These are phyloP conservation scores for Tylopilus vinaceipallidus DNA, from an alignment of 768 basidiomycete genomes.

Conservation along the genomic window DNA sequence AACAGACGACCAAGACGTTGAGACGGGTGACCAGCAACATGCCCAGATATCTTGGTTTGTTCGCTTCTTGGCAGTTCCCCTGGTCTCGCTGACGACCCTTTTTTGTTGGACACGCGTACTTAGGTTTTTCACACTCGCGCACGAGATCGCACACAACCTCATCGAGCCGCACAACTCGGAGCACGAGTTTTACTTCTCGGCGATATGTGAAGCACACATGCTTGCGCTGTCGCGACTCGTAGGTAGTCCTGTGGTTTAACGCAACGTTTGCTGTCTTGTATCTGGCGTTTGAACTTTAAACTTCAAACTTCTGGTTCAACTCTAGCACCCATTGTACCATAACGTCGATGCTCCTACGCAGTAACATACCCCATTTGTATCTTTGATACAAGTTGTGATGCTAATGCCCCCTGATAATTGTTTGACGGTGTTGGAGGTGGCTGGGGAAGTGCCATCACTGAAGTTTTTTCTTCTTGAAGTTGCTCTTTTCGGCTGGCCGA, in stretches of 20 bases:
- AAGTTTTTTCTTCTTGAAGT: too few relatives aligned
- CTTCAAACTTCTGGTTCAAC: too few relatives aligned
- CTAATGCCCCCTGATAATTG: too few relatives aligned
- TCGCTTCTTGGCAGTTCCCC: background rate
- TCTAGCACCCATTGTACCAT: too few relatives aligned
- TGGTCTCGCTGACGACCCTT: background rate
- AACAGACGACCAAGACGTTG: conserved; percentile 70
- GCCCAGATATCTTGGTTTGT: conserved; percentile 81
- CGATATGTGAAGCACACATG: conserved; percentile 74
- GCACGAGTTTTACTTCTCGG: conserved; percentile 93
- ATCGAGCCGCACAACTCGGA: conserved; percentile 85
- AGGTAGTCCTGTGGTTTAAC: background rate
- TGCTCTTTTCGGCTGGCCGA: too few relatives aligned
- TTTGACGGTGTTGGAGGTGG: too few relatives aligned
- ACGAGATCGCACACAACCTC: conserved; percentile 92
- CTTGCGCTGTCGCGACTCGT: conserved; percentile 39
- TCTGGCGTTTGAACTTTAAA: too few relatives aligned
- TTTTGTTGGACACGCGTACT: background rate
- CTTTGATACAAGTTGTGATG: too few relatives aligned
- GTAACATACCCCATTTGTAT: too few relatives aligned
- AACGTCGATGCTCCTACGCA: too few relatives aligned
- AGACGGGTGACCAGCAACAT: conserved; percentile 45
- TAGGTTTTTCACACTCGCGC: conserved; percentile 88
- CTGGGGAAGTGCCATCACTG: too few relatives aligned
- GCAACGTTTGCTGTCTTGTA: background rate